phyloP scores from a whole-genome alignment of 345 rosid species.

The Camelina sativa region DNA sequence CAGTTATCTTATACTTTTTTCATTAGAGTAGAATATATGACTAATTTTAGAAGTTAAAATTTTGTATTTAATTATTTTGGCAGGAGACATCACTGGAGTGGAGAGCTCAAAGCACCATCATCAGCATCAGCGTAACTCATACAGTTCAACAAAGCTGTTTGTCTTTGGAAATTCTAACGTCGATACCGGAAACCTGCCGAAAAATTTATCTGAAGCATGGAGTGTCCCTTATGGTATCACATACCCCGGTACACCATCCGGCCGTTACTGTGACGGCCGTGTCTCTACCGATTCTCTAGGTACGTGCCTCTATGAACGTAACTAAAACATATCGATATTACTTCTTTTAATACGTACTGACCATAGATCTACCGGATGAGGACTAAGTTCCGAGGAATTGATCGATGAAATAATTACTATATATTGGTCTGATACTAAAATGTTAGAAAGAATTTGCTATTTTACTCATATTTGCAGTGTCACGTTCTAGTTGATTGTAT shows the following conservation, averaged over 20 bases:
- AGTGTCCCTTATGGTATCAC: slow-evolving; percentile 57
- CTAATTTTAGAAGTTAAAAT: background rate
- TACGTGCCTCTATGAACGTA: background rate
- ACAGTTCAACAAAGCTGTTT: slow-evolving; percentile 48
- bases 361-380: too few relatives aligned
- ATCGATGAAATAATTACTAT: too few relatives aligned
- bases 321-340: background rate
- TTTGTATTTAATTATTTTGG: background rate
- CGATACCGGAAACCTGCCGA: slow-evolving; percentile 57
- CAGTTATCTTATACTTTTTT: background rate
- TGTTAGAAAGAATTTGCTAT: too few relatives aligned
- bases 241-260: slow-evolving; percentile 58
- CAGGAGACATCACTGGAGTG: slow-evolving; percentile 29
- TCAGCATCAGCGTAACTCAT: background rate
- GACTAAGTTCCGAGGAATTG: too few relatives aligned
- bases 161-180: slow-evolving; percentile 66
- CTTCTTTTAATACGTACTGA: too few relatives aligned
- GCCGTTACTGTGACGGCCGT: slow-evolving; percentile 64
- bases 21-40: background rate
- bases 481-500: too few relatives aligned
- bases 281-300: slow-evolving; percentile 61
- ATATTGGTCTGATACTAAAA: too few relatives aligned
- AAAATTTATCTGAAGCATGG: slow-evolving; percentile 45
- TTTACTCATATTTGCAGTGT: too few relatives aligned
- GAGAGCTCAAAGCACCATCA: background rate